Evolutionary conservation across 2,329 filamentous ascomycete genomes (phyloP).

Genomic region (Sarocladium kiliense): DNA sequence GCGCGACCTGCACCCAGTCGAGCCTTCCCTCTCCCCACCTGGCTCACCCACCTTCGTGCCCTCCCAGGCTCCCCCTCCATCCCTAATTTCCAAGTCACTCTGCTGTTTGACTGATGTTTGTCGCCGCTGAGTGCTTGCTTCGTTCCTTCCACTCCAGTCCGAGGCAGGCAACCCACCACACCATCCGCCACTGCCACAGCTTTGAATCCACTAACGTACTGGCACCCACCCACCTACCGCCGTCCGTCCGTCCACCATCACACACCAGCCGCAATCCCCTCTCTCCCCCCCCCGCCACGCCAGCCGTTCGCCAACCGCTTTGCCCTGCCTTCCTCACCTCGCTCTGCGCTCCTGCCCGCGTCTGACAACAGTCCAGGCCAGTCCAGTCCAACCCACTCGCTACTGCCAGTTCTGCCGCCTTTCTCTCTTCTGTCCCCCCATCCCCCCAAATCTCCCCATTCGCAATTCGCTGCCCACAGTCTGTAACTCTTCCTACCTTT

Average conservation of each 20-base stretch:
- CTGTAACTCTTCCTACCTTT: slow-evolving; percentile 6
- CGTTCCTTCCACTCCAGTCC: too few species aligned
- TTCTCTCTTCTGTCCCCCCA: neutral
- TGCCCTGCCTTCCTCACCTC: too few species aligned
- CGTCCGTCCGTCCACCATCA: neutral
- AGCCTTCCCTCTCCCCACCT: neutral
- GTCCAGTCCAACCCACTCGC: too few species aligned
- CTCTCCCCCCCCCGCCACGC: neutral
- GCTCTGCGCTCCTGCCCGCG: neutral
- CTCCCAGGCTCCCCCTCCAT: neutral
- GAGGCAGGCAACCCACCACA: neutral
- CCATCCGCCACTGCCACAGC: slow-evolving; percentile 1
- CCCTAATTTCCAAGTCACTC: slow-evolving; percentile 2
- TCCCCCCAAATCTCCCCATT: neutral
- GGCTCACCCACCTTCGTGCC: neutral
- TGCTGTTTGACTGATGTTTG: neutral
- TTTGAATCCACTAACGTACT: neutral
- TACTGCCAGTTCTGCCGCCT: neutral
- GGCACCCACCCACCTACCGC: neutral
- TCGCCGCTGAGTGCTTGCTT: too few species aligned
- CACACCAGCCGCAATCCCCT: neutral
- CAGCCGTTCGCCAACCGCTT: slow-evolving; percentile 2
- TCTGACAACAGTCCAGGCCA: neutral
- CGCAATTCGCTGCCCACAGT: slow-evolving; percentile 2
- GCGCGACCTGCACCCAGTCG: slow-evolving; percentile 2